A percentile compares a stretch with the other conserved stretches of the same genome.
These are phyloP conservation scores for Diplosphaera chodatii DNA, from an alignment of 139 green algal species.

Conservation along the genomic window DNA sequence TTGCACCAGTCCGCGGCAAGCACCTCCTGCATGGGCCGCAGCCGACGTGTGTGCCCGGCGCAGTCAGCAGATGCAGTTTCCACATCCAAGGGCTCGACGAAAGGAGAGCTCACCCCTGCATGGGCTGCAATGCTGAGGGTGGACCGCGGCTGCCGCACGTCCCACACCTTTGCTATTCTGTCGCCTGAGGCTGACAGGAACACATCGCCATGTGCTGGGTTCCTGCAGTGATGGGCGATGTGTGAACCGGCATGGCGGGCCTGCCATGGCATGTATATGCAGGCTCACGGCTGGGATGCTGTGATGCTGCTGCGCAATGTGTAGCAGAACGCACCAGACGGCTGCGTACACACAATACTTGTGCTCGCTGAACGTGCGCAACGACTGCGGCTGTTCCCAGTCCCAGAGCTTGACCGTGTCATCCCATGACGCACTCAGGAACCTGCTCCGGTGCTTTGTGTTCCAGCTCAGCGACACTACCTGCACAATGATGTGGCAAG, in stretches of 20 bases:
- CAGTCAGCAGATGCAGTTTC: neutral
- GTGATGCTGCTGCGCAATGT: neutral
- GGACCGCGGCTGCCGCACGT: slow-evolving; percentile 67
- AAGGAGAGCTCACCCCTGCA: slow-evolving; percentile 9
- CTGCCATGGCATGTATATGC: too few relatives aligned
- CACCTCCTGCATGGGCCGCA: slow-evolving; percentile 67
- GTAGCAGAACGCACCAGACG: slow-evolving; percentile 57
- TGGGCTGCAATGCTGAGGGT: slow-evolving; percentile 81
- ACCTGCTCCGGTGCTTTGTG: slow-evolving; percentile 68
- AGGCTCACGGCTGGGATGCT: neutral
- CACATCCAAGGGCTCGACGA: neutral
- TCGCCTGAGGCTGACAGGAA: slow-evolving; percentile 79
- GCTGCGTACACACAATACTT: slow-evolving; percentile 96
- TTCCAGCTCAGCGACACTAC: slow-evolving; percentile 89
- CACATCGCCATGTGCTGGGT: slow-evolving; percentile 66
- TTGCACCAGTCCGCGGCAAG: slow-evolving; percentile 89
- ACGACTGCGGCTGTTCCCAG: slow-evolving; percentile 37
- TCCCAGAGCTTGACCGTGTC: slow-evolving; percentile 94
- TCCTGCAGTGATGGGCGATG: slow-evolving; percentile 44
- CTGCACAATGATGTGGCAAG: slow-evolving; percentile 13
- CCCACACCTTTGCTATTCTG: slow-evolving; percentile 83
- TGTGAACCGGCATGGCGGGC: too few relatives aligned
- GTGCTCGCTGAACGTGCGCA: slow-evolving; percentile 81
- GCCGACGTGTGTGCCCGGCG: too few relatives aligned
- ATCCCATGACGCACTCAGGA: slow-evolving; percentile 90